Evolutionary conservation across 73 alveolate species (phyloP).

Genomic region (Symbiodinium pilosum): DNA sequence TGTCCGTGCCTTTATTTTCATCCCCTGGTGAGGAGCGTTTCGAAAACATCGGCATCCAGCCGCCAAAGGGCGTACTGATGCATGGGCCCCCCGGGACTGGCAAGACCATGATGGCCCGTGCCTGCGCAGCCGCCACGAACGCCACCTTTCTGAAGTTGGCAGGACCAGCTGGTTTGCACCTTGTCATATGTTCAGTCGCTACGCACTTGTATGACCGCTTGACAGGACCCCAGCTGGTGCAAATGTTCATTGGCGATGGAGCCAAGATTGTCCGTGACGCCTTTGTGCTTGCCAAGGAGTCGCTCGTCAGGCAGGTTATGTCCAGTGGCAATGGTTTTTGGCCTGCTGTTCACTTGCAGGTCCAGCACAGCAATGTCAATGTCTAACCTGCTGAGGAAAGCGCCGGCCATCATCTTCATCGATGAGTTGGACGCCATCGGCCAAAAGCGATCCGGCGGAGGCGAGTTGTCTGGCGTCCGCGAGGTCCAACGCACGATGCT

Average conservation of each 20-base stretch:
- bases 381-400: neutral
- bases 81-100: slow-evolving; percentile 99
- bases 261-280: slow-evolving; percentile 99
- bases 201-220: neutral
- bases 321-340: too few relatives aligned
- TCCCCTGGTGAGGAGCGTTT: slow-evolving; percentile 97
- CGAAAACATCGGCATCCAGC: slow-evolving; percentile 99
- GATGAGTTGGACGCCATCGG: slow-evolving; percentile 99
- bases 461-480: slow-evolving; percentile 97
- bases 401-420: slow-evolving; percentile 95
- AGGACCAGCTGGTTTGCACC: neutral
- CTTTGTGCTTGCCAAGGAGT: slow-evolving; percentile 99
- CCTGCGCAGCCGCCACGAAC: slow-evolving; percentile 94
- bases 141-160: slow-evolving; percentile 99
- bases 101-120: slow-evolving; percentile 99
- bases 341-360: too few relatives aligned
- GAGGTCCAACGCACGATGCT: slow-evolving; percentile 99
- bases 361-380: too few relatives aligned
- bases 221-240: slow-evolving; percentile 99
- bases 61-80: slow-evolving; percentile 99
- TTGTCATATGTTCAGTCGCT: neutral
- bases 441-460: slow-evolving; percentile 97
- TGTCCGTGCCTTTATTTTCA: neutral
- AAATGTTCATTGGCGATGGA: slow-evolving; percentile 99
- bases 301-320: slow-evolving; percentile 94